phyloP scores from a whole-genome alignment of 768 basidiomycete species.

The Grammothele lineata region DNA sequence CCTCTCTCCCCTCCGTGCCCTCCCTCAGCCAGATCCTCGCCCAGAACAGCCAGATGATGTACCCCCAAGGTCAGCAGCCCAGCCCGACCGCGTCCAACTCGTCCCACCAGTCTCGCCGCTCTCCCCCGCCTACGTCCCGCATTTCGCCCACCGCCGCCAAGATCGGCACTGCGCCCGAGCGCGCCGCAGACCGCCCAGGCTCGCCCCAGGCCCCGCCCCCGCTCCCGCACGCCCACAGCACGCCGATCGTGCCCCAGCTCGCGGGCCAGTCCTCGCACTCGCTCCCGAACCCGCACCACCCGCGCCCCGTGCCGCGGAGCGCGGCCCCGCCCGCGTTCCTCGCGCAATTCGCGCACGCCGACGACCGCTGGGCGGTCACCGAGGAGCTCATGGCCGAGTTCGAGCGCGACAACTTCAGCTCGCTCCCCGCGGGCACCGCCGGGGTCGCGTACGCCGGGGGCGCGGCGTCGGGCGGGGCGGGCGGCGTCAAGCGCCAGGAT shows the following conservation, averaged over 20 bases:
- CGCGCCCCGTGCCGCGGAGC: conserved; percentile 60
- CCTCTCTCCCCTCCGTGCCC: conserved; percentile 62
- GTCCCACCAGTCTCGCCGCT: conserved; percentile 31
- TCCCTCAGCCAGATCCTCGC: conserved; percentile 49
- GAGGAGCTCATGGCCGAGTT: conserved; percentile 68
- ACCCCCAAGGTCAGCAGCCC: conserved; percentile 30
- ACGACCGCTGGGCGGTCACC: conserved; percentile 64
- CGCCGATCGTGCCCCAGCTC: conserved; percentile 25
- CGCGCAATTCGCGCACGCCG: conserved; percentile 47
- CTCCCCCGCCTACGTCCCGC: conserved; percentile 30
- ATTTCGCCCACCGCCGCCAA: conserved; percentile 30
- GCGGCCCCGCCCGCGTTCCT: conserved; percentile 54
- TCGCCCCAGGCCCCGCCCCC: conserved; percentile 44
- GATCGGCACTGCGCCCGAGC: conserved; percentile 27
- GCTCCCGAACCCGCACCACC: conserved; percentile 43
- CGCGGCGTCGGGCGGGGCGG: conserved; percentile 30
- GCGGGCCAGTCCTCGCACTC: conserved; percentile 19
- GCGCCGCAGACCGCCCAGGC: conserved; percentile 37
- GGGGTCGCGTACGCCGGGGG: conserved; percentile 46
- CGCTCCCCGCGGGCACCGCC: conserved; percentile 32
- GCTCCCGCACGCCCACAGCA: conserved; percentile 29
- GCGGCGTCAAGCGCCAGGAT: conserved; percentile 16
- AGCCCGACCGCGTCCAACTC: conserved; percentile 31
- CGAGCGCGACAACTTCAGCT: conserved; percentile 62
- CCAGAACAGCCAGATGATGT: conserved; percentile 31